Percentiles rank a stretch among this genome's conserved stretches.
These are phyloP conservation scores for Blastobotrys americana DNA, from an alignment of 805 yeast species.

Conservation along the genomic window DNA sequence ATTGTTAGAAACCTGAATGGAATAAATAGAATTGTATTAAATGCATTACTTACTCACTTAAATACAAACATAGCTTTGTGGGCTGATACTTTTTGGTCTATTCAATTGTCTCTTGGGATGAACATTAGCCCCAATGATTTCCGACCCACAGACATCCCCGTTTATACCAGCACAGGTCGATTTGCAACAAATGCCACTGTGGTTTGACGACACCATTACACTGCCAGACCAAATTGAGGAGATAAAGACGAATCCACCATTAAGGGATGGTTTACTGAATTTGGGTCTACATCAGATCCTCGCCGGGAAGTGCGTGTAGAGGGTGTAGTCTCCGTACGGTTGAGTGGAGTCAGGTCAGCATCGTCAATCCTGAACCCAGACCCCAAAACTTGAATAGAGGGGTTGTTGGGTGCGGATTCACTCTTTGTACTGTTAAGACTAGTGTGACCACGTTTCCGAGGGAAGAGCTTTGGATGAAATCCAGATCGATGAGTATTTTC, in stretches of 20 bases:
- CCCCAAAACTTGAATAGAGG: no score
- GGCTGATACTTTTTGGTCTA: no score
- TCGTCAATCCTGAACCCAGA: constrained; percentile 3
- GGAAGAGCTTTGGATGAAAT: background rate
- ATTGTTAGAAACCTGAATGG: no score
- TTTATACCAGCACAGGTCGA: no score
- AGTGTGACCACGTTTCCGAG: background rate
- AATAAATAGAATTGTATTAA: no score
- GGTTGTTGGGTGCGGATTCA: background rate
- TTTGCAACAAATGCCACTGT: background rate
- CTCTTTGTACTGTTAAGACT: no score
- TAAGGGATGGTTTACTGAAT: constrained; percentile 3
- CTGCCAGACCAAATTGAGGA: constrained; percentile 6
- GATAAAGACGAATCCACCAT: constrained; percentile 4
- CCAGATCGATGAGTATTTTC: background rate
- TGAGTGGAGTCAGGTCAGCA: background rate
- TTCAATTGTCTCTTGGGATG: no score
- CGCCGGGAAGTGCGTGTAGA: background rate
- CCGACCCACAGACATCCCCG: no score
- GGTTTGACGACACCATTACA: background rate
- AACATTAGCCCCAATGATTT: no score
- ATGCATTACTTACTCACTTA: no score
- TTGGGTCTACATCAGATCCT: background rate
- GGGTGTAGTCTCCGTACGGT: background rate
- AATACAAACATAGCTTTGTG: no score